phyloP scores from a whole-genome alignment of 495 filamentous ascomycete genomes.

The Tuber brumale region DNA sequence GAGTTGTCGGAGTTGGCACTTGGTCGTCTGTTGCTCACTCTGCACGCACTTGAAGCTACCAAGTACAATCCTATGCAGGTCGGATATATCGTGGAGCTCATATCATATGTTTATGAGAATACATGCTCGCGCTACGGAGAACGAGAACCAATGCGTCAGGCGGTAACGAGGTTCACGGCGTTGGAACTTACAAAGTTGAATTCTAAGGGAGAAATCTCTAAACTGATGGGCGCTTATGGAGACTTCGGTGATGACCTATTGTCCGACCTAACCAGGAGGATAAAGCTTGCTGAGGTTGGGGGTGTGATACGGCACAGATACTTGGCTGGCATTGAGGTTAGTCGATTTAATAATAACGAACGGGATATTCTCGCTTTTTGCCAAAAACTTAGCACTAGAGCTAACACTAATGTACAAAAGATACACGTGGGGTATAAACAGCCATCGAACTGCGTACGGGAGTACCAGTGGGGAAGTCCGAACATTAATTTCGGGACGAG shows the following conservation, averaged over 20 bases:
- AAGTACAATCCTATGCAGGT: background rate
- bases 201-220: background rate
- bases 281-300: constrained; percentile 3
- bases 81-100: background rate
- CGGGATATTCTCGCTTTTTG: background rate
- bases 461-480: background rate
- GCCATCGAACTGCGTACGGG: background rate
- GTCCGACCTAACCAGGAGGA: constrained; percentile 8
- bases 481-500: background rate
- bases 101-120: constrained; percentile 11
- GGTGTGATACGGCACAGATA: background rate
- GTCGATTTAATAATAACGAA: background rate
- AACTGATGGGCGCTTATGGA: constrained; percentile 1
- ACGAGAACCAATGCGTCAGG: constrained; percentile 10
- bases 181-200: constrained; percentile 8
- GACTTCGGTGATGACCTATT: constrained; percentile 12
- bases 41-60: background rate
- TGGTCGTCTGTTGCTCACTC: constrained; percentile 7
- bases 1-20: constrained; percentile 1
- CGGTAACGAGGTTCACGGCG: constrained; percentile 10
- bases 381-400: background rate
- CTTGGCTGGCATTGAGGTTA: background rate
- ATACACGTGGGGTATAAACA: background rate
- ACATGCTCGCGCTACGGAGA: background rate
- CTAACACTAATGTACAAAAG: background rate